These are phyloP conservation scores for Mucor indicus DNA, from an alignment of 371 early-diverging fungal species.

Conservation along the genomic window DNA sequence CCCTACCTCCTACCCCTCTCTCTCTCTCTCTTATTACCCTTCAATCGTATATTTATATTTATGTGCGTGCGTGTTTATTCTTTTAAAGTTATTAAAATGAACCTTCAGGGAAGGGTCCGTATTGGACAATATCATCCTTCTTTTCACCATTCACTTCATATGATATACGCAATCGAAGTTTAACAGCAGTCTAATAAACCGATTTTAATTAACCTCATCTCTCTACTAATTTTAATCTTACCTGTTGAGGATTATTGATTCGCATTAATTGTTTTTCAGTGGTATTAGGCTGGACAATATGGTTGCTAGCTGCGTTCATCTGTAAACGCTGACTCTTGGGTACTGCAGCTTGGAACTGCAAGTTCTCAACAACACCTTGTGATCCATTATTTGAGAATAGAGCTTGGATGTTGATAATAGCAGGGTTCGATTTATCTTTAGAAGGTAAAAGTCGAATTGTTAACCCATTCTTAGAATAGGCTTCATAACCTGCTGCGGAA, in stretches of 20 bases:
- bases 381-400: constrained; percentile 66
- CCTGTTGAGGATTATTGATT: constrained; percentile 85
- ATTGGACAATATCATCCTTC: constrained; percentile 77
- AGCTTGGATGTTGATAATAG: constrained; percentile 65
- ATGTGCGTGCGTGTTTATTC: too few relatives aligned
- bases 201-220: not conserved
- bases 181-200: constrained; percentile 59
- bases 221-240: constrained; percentile 13
- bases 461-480: constrained; percentile 78
- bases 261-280: constrained; percentile 77
- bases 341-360: constrained; percentile 92
- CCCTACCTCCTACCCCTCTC: too few relatives aligned
- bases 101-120: constrained; percentile 70
- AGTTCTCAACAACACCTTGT: constrained; percentile 48
- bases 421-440: constrained; percentile 54
- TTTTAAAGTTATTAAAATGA: constrained; percentile 35
- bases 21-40: too few relatives aligned
- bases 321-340: constrained; percentile 85
- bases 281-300: constrained; percentile 53
- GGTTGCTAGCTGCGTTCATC: constrained; percentile 77
- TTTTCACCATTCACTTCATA: constrained; percentile 58
- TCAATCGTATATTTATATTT: too few relatives aligned
- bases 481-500: constrained; percentile 44
- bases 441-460: constrained; percentile 66
- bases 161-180: constrained; percentile 72